Evolutionary conservation across 306 rosid species (phyloP), one percentile per base, ranked within the genome.

Genomic region (Vachellia pachyceras): DNA sequence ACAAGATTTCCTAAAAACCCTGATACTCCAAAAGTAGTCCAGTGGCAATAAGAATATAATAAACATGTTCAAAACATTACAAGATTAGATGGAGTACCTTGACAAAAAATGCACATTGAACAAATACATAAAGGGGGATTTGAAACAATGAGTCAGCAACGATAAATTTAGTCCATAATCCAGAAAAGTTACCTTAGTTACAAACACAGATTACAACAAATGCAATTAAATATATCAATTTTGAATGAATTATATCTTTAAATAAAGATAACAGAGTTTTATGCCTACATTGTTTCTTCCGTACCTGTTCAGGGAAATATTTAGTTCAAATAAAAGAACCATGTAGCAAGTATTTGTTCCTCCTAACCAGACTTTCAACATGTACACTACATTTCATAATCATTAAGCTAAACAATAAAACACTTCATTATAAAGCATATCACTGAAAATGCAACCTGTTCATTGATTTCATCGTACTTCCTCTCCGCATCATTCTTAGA

Each of bases 381-480:
- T 35, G 69, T 46, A 36, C 64, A 36, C 37, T 54, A 7, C 20
- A 54, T 54, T 54, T 73, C 66, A 73, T 15, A 73, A 73, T 33
- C 69, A 39, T 36, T 6, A 37, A 7, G 13, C 3, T 13, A 12
- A 39, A 12, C 69, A 58, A 13, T 3, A 20, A 8, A 52, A 52
- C 5, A 54, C 18, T 3, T 6, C 36, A 37, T 11, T 15, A 40
- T 3, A 57, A 10, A 61, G n/a, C 17, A 77, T 22, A 81, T 55
- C 69, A 5, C 49, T 47, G 40, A 41, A 75, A 50, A n/a, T 46
- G 72, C 35, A 86, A 95, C 99, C 97, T 95, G 99, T 77, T 95
- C 99, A 60, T 95, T 90, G 69, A 95, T 90, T 84, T 93, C 99
- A 55, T 75, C 72, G 68, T 87, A 93, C 83, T 90, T 92, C 88